phyloP scores from a whole-genome alignment of 2,329 filamentous ascomycete species.

The Rutstroemia sp. region DNA sequence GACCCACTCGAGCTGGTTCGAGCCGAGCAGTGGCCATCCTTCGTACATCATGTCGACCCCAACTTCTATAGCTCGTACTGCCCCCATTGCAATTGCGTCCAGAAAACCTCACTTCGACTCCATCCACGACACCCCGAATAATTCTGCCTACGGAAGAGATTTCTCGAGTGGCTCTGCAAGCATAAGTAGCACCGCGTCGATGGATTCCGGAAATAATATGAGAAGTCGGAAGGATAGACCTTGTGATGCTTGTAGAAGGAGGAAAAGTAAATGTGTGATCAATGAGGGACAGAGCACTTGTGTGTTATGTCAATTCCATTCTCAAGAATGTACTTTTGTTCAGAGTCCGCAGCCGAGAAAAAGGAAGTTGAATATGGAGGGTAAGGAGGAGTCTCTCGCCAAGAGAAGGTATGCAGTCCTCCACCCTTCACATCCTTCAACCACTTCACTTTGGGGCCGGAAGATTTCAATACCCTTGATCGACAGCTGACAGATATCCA shows the following conservation, averaged over 20 bases:
- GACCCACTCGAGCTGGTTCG: slow-evolving; percentile 19
- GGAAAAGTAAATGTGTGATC: slow-evolving; percentile 70
- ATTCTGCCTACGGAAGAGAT: slow-evolving; percentile 18
- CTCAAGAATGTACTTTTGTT: slow-evolving; percentile 71
- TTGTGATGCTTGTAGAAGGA: slow-evolving; percentile 67
- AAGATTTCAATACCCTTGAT: background rate
- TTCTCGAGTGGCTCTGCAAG: slow-evolving; percentile 40
- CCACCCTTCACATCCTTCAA: background rate
- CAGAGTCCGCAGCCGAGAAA: slow-evolving; percentile 73
- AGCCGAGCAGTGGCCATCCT: slow-evolving; percentile 6
- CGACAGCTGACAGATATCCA: slow-evolving; percentile 14
- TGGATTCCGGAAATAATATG: slow-evolving; percentile 39
- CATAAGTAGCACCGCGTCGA: slow-evolving; percentile 45
- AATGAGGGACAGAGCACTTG: slow-evolving; percentile 68
- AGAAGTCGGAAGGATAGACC: slow-evolving; percentile 44
- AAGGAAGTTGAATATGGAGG: slow-evolving; percentile 60
- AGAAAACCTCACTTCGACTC: slow-evolving; percentile 40
- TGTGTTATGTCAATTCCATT: slow-evolving; percentile 69
- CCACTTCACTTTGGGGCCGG: background rate
- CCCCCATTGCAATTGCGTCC: slow-evolving; percentile 59
- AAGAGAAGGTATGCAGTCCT: slow-evolving; percentile 56
- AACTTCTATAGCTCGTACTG: slow-evolving; percentile 49
- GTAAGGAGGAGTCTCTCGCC: slow-evolving; percentile 48
- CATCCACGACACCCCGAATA: slow-evolving; percentile 17
- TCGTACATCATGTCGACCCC: slow-evolving; percentile 35